Conservation (phyloP, 306 rosid species). For the Vigna hirtella region DNA sequence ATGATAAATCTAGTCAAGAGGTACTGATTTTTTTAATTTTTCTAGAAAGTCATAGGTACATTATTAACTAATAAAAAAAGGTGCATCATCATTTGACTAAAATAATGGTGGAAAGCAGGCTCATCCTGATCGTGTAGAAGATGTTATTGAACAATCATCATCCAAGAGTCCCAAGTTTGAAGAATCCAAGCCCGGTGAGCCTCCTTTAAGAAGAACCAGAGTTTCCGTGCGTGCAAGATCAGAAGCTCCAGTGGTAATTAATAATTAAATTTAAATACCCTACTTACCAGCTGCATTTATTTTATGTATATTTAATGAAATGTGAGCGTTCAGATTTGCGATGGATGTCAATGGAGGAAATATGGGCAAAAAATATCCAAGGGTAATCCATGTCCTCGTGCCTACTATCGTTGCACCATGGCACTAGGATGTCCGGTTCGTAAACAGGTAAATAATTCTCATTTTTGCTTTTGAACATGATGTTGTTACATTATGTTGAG, state of each 20-base stretch:
- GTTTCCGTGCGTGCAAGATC: conserved; percentile 61
- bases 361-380: conserved; percentile 71
- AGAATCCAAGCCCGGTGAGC: conserved; percentile 39
- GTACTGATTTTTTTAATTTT: conserved; percentile 22
- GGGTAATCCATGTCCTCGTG: conserved; percentile 71
- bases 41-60: conserved; percentile 22
- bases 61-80: background rate
- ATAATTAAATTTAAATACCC: background rate
- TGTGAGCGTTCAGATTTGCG: conserved; percentile 48
- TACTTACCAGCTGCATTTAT: background rate
- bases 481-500: no score
- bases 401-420: conserved; percentile 73
- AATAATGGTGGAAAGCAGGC: conserved; percentile 38
- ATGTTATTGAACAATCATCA: conserved; percentile 42
- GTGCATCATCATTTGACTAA: conserved; percentile 14
- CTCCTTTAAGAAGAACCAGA: conserved; percentile 50
- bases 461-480: background rate
- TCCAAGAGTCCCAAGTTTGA: conserved; percentile 43
- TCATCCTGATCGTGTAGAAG: conserved; percentile 17
- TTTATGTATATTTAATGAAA: background rate
- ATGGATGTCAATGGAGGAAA: conserved; percentile 79
- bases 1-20: conserved; percentile 36
- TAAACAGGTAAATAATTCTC: conserved; percentile 48
- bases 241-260: conserved; percentile 51
- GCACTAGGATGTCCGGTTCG: conserved; percentile 63